A percentile compares a stretch with the other conserved stretches of the same genome.
Conservation (phyloP, 495 filamentous ascomycete species). For the Emericellopsis terricola region DNA sequence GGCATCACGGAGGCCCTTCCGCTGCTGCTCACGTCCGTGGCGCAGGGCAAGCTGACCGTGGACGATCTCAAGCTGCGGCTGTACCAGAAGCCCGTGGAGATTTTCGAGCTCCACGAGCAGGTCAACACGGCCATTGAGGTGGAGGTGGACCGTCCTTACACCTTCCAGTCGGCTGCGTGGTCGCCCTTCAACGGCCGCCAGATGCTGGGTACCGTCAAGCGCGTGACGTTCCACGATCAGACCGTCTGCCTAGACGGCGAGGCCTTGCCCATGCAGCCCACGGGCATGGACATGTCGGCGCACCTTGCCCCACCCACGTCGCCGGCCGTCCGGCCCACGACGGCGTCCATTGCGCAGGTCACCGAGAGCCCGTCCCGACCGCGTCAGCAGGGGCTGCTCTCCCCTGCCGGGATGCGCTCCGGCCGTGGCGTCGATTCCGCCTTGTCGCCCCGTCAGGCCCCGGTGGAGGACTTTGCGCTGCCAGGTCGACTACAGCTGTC, state of each 20-base stretch:
- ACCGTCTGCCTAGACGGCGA: slow-evolving; percentile 64
- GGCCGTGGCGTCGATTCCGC: slow-evolving; percentile 6
- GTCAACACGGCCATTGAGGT: slow-evolving; percentile 55
- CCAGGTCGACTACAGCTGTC: slow-evolving; percentile 11
- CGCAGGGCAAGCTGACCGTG: slow-evolving; percentile 55
- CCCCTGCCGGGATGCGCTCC: not conserved
- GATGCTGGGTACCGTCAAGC: slow-evolving; percentile 56
- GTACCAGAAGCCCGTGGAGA: slow-evolving; percentile 68
- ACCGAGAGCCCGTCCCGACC: slow-evolving; percentile 9
- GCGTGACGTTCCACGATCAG: slow-evolving; percentile 61
- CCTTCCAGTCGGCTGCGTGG: slow-evolving; percentile 40
- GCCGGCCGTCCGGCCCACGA: slow-evolving; percentile 32
- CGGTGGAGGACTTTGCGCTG: slow-evolving; percentile 32
- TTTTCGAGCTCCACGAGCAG: slow-evolving; percentile 79
- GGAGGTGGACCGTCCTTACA: slow-evolving; percentile 52
- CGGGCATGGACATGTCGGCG: slow-evolving; percentile 62
- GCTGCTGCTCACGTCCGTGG: slow-evolving; percentile 59
- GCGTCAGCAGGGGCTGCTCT: slow-evolving; percentile 7
- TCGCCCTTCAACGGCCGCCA: slow-evolving; percentile 58
- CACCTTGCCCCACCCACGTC: slow-evolving; percentile 41
- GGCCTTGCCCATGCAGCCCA: slow-evolving; percentile 31
- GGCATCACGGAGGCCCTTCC: slow-evolving; percentile 66
- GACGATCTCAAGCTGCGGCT: slow-evolving; percentile 55
- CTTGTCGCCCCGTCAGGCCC: slow-evolving; percentile 3
- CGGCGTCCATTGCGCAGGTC: slow-evolving; percentile 18